These are phyloP conservation scores for Danielia reshetovae DNA, from an alignment of 805 yeast species.

Conservation along the genomic window DNA sequence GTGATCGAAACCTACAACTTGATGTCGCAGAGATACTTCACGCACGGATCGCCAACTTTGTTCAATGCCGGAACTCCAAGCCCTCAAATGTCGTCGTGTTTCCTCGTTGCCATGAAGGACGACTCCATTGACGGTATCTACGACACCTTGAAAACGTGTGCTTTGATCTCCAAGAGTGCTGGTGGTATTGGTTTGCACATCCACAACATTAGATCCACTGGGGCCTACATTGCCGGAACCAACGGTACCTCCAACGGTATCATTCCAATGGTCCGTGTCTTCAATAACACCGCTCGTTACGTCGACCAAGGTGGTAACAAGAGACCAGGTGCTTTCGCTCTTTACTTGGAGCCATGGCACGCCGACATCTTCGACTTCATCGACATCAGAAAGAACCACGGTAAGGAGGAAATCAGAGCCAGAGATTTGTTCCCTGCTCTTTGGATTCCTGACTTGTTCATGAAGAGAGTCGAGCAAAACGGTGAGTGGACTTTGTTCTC, in stretches of 20 bases:
- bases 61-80: slow-evolving; percentile 61
- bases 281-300: slow-evolving; percentile 60
- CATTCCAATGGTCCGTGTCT: slow-evolving; percentile 60
- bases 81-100: slow-evolving; percentile 61
- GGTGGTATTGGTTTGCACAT: slow-evolving; percentile 64
- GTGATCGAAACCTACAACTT: slow-evolving; percentile 55
- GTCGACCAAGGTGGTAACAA: slow-evolving; percentile 66
- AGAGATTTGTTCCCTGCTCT: slow-evolving; percentile 61
- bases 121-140: slow-evolving; percentile 63
- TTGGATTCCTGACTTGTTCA: slow-evolving; percentile 61
- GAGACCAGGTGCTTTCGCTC: slow-evolving; percentile 62
- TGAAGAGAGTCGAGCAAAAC: slow-evolving; percentile 56
- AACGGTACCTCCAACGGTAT: slow-evolving; percentile 62
- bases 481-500: slow-evolving; percentile 58
- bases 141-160: slow-evolving; percentile 58
- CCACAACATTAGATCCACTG: slow-evolving; percentile 56
- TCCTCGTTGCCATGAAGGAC: slow-evolving; percentile 60
- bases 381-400: slow-evolving; percentile 59
- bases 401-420: slow-evolving; percentile 61
- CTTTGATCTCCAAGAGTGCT: slow-evolving; percentile 58
- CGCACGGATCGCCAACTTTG: slow-evolving; percentile 60
- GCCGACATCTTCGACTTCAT: slow-evolving; percentile 56
- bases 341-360: slow-evolving; percentile 63
- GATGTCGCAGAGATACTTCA: slow-evolving; percentile 57
- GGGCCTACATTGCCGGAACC: slow-evolving; percentile 59